phyloP scores from a whole-genome alignment of 495 filamentous ascomycete species.

The Aspergillus biplanus region DNA sequence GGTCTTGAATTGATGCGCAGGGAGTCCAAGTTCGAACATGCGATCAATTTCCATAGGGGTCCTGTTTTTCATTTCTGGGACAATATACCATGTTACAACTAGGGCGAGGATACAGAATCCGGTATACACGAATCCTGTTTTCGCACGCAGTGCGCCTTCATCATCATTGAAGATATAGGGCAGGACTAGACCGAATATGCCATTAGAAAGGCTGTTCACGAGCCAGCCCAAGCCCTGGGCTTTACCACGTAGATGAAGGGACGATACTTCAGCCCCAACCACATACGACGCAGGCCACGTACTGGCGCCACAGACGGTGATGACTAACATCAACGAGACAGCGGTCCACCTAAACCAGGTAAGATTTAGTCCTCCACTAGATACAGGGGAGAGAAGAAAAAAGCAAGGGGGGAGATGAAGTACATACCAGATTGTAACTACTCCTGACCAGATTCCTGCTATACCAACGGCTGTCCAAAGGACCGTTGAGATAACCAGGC shows the following conservation, averaged over 20 bases:
- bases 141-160: slow-evolving; percentile 31
- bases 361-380: neutral
- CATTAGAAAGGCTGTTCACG: slow-evolving; percentile 29
- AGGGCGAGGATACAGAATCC: slow-evolving; percentile 31
- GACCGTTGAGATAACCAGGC: slow-evolving; percentile 23
- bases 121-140: slow-evolving; percentile 39
- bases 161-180: slow-evolving; percentile 43
- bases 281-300: slow-evolving; percentile 43
- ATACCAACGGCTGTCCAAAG: slow-evolving; percentile 41
- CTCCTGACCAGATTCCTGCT: slow-evolving; percentile 33
- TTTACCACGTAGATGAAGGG: slow-evolving; percentile 38
- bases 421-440: slow-evolving; percentile 36
- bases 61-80: slow-evolving; percentile 43
- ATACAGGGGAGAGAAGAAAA: neutral
- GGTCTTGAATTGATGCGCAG: slow-evolving; percentile 27
- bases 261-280: slow-evolving; percentile 37
- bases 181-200: slow-evolving; percentile 33
- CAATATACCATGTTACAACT: slow-evolving; percentile 25
- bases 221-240: slow-evolving; percentile 43
- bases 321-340: slow-evolving; percentile 32
- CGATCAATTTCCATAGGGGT: slow-evolving; percentile 38
- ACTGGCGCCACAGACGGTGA: slow-evolving; percentile 32
- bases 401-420: neutral
- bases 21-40: slow-evolving; percentile 35
- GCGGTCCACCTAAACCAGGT: slow-evolving; percentile 36